Conservation (phyloP, 768 basidiomycete genomes). For the Chalciporus pseudorubinellus region DNA sequence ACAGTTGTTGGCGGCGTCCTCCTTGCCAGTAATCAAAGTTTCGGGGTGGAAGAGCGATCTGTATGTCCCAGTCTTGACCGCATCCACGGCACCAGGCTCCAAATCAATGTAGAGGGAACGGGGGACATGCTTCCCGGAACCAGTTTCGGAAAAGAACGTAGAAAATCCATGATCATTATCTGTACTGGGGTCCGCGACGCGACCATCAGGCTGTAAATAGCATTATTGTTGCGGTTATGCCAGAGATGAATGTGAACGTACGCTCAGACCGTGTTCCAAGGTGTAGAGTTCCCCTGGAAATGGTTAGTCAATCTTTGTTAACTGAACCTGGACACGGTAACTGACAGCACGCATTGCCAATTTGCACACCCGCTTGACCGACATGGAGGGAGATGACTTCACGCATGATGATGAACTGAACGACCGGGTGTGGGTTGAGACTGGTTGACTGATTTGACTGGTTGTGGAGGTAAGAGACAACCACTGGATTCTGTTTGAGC, state of each 20-base stretch:
- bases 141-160: constrained; percentile 97
- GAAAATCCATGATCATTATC: constrained; percentile 84
- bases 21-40: constrained; percentile 95
- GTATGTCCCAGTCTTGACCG: constrained; percentile 90
- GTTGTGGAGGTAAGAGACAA: constrained; percentile 17
- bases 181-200: constrained; percentile 56
- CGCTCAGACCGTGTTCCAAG: constrained; percentile 93
- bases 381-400: constrained; percentile 97
- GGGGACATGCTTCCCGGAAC: constrained; percentile 92
- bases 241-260: constrained; percentile 40
- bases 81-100: constrained; percentile 94
- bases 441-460: constrained; percentile 9
- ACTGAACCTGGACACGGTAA: constrained; percentile 15
- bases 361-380: constrained; percentile 95
- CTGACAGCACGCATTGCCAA: constrained; percentile 95
- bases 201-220: constrained; percentile 78
- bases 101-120: constrained; percentile 95
- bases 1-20: constrained; percentile 99
- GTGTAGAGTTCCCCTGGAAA: constrained; percentile 93
- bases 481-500: neutral
- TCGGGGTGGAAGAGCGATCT: constrained; percentile 96
- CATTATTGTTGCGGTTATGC: constrained; percentile 13
- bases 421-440: constrained; percentile 11
- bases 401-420: constrained; percentile 52
- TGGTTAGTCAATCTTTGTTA: constrained; percentile 5